Evolutionary conservation across 768 basidiomycete species (phyloP).

Genomic region (Suillus variegatus): DNA sequence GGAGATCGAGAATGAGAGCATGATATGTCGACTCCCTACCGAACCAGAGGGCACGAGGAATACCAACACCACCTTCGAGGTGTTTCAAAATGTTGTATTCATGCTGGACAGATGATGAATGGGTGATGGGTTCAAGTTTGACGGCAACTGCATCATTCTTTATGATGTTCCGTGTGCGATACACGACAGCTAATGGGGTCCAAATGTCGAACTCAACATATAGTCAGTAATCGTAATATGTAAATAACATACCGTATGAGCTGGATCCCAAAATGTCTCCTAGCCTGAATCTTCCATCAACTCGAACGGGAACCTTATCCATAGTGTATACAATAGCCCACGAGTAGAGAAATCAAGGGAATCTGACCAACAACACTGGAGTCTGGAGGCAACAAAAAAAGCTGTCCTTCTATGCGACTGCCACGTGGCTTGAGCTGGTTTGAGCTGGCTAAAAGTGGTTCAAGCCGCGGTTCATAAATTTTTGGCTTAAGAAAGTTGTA

Average conservation of each 20-base stretch:
- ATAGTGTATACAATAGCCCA: background rate
- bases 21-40: too few relatives aligned
- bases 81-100: too few relatives aligned
- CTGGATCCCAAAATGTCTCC: background rate
- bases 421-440: too few relatives aligned
- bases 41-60: too few relatives aligned
- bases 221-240: background rate
- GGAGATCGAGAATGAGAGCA: too few relatives aligned
- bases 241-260: background rate
- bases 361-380: background rate
- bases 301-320: background rate
- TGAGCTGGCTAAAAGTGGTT: background rate
- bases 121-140: too few relatives aligned
- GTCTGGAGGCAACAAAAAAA: background rate
- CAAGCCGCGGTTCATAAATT: background rate
- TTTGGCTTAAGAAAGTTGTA: background rate
- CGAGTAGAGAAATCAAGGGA: background rate
- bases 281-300: background rate
- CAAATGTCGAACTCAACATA: background rate
- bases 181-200: background rate
- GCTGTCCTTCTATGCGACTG: too few relatives aligned
- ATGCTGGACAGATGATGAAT: too few relatives aligned
- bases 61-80: too few relatives aligned
- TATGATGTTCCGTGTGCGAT: background rate
- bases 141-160: background rate